Conservation (phyloP, 257 asterid species). For the Fraxinus pennsylvanica region DNA sequence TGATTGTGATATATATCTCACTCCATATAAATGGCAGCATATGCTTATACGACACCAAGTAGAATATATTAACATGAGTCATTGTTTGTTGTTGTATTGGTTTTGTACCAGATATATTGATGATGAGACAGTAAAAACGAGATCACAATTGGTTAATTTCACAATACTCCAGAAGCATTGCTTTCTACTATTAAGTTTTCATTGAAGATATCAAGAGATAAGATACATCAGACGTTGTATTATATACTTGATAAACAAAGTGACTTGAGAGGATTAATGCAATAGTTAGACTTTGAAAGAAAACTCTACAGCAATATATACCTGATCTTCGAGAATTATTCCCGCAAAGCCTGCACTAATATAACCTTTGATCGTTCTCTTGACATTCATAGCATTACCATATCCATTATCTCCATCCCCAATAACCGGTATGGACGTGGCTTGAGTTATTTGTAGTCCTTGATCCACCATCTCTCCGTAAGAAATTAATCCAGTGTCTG, state of each 20-base stretch:
- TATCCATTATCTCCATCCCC: slow-evolving; percentile 98
- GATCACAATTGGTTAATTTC: background rate
- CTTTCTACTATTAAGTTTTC: background rate
- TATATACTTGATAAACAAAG: slow-evolving; percentile 1
- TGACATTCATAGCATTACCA: slow-evolving; percentile 93
- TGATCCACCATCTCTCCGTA: slow-evolving; percentile 94
- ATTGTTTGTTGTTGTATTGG: background rate
- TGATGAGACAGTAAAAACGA: background rate
- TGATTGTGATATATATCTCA: background rate
- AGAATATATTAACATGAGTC: background rate
- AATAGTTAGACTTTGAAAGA: background rate
- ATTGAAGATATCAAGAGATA: background rate
- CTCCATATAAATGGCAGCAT: background rate
- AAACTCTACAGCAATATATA: slow-evolving; percentile 24
- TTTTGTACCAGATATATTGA: background rate
- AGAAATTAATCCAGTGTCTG: slow-evolving; percentile 87
- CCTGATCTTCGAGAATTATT: slow-evolving; percentile 95
- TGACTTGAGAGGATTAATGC: background rate
- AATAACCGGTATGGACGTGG: slow-evolving; percentile 82
- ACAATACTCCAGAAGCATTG: slow-evolving; percentile 17
- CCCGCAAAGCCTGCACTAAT: slow-evolving; percentile 91
- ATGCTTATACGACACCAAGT: background rate
- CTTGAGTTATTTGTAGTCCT: slow-evolving; percentile 73
- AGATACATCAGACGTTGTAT: slow-evolving; percentile 6
- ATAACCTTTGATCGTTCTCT: slow-evolving; percentile 86